Evolutionary conservation across 2,329 filamentous ascomycete species (phyloP), one percentile per base, ranked within the genome.

Genomic region (Alternaria triticina): DNA sequence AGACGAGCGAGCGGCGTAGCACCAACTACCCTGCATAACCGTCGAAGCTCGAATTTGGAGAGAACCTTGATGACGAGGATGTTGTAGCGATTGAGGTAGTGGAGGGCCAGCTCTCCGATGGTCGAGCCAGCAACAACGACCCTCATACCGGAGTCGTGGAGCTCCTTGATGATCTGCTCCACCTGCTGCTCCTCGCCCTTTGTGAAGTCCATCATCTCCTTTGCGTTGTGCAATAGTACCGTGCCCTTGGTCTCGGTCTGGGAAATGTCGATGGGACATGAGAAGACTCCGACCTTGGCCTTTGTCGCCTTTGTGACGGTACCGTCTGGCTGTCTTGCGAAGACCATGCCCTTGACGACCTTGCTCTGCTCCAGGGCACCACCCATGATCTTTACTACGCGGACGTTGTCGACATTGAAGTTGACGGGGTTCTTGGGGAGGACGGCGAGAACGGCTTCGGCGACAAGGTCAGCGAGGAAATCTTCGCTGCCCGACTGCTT

Each of bases 171-270:
- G 54, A 91, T 86, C 49, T 90, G 86, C 84, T 99, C 96, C 54
- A 99, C 89, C 80, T 97, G 95, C 59, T 86, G 83, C 84, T 99
- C 96, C 84, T 99, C 96, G 66, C 96, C 96, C 85, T 94, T 97
- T 75, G 93, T 97, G 83, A 98, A 99, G 79, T 98, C 91, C 79
- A 98, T 87, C 93, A 99, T 98, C 84, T 99, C 96, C 85, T 98
- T 92, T 63, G 95, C 95, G 79, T 97, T 99, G 83, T 99, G 93
- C 74, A 99, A 83, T 56, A 99, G 87, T 47, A 99, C 96, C 11
- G 96, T 99, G 54, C 96, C 96, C 87, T 99, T 99, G 76, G 96
- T 99, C 85, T 99, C 96, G 44, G 96, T 99, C 84, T 97, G 94
- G 77, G 91, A 94, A 80, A 88, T 94, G 80, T 99, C 96, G 81